Conservation (phyloP, 1,284 basidiomycete genomes). For the Leccinum cinnamomeum region DNA sequence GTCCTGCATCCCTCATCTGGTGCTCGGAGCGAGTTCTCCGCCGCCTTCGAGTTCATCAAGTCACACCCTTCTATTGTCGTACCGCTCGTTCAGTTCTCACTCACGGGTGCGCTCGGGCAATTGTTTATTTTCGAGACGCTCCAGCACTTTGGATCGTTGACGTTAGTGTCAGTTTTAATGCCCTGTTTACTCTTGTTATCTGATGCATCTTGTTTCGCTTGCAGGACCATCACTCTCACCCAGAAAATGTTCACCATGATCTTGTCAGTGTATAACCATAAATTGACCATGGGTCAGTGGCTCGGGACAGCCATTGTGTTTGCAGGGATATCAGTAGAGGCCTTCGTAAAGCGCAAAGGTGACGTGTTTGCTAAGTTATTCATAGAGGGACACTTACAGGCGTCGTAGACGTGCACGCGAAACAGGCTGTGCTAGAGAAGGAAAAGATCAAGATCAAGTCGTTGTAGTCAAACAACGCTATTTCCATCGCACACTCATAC, state of each 20-base stretch:
- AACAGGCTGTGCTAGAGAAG: conserved; percentile 75
- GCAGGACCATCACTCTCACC: conserved; percentile 91
- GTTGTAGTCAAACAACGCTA: conserved; percentile 43
- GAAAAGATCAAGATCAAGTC: conserved; percentile 80
- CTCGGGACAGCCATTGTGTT: conserved; percentile 88
- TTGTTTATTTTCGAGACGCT: conserved; percentile 99
- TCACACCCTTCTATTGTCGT: conserved; percentile 77
- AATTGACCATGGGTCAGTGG: conserved; percentile 87
- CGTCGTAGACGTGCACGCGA: conserved; percentile 70
- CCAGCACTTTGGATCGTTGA: conserved; percentile 93
- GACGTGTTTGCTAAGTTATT: conserved; percentile 14
- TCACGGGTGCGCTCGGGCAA: conserved; percentile 93
- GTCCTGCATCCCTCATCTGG: conserved; percentile 64
- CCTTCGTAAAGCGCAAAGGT: conserved; percentile 85
- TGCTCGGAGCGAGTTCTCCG: conserved; percentile 64
- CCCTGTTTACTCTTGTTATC: neutral
- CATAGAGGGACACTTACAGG: conserved; percentile 2
- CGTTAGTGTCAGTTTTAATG: conserved; percentile 71
- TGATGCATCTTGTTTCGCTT: conserved; percentile 7
- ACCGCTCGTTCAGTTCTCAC: conserved; percentile 83
- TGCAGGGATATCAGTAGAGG: conserved; percentile 91
- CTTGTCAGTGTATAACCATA: conserved; percentile 92
- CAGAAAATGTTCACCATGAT: conserved; percentile 99
- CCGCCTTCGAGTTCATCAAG: conserved; percentile 74
- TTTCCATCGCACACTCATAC: conserved; percentile 18